These are phyloP conservation scores for Cryptococcus floricola DNA, from an alignment of 1,284 basidiomycete genomes.

Conservation along the genomic window DNA sequence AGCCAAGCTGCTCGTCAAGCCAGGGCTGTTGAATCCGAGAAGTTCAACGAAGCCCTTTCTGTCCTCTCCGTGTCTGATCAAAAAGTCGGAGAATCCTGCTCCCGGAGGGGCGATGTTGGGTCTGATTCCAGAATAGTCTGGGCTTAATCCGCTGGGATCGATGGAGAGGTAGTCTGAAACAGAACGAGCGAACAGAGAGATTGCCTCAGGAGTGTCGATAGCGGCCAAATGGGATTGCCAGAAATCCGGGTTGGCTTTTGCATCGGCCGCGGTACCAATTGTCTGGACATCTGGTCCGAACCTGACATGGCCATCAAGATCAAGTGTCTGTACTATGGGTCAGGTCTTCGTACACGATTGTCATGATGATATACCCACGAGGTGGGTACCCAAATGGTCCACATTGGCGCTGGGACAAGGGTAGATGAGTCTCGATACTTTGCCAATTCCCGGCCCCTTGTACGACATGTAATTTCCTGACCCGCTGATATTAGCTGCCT, in stretches of 20 bases:
- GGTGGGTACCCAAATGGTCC: slow-evolving; percentile 78
- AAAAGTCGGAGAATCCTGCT: slow-evolving; percentile 80
- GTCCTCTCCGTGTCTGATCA: slow-evolving; percentile 42
- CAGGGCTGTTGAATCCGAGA: slow-evolving; percentile 56
- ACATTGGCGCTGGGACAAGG: slow-evolving; percentile 68
- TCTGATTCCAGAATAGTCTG: slow-evolving; percentile 88
- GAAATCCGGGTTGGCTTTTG: slow-evolving; percentile 62
- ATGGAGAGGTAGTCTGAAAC: slow-evolving; percentile 65
- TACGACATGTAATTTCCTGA: slow-evolving; percentile 79
- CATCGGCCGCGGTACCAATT: slow-evolving; percentile 58
- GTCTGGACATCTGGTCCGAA: slow-evolving; percentile 95
- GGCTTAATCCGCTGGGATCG: slow-evolving; percentile 60
- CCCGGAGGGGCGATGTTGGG: slow-evolving; percentile 78
- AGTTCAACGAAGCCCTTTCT: slow-evolving; percentile 49
- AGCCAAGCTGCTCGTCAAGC: slow-evolving; percentile 54
- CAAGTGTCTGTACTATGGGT: slow-evolving; percentile 58
- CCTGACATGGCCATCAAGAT: slow-evolving; percentile 77
- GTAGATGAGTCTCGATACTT: slow-evolving; percentile 77
- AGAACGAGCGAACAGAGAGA: slow-evolving; percentile 64
- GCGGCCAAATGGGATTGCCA: slow-evolving; percentile 70
- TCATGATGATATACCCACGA: slow-evolving; percentile 43
- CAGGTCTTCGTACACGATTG: not conserved
- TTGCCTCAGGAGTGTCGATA: slow-evolving; percentile 55
- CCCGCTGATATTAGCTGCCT: slow-evolving; percentile 18
- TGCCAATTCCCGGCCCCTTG: slow-evolving; percentile 63